Base-by-base conservation (phyloP, 768 basidiomycete species). In the Rhodosporidiobolus odoratus region DNA sequence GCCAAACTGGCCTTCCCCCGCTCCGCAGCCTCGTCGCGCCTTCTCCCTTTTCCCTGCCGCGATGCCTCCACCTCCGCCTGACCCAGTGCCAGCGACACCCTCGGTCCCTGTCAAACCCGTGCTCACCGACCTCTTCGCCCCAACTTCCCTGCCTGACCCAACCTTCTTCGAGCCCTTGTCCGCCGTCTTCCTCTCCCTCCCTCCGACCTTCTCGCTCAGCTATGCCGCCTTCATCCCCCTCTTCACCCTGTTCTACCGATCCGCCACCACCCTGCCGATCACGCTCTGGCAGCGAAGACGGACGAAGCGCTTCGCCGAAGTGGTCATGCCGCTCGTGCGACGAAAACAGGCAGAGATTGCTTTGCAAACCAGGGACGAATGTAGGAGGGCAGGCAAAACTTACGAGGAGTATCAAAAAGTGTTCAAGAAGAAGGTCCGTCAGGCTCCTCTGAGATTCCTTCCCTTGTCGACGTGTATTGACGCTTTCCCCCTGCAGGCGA, bases 281-380 rank as follows among this genome's bases (percentile, higher is more conserved):
- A 77, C 78, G 12, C 37, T 80, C 17, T 81, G 81, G 81, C 78
- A 80, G 60, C 68, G 79, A 16, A 37, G 59, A 21, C 62, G 79
- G 23, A 71, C 76, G 12, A 52, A 69, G 21, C 58, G 75, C 41
- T 74, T 77, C 4, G 62, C 69, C n/a, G 76, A 77, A 37, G 47
- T 78, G 15, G 80, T 81, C 17, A 45, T 69, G 23, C 81, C 81
- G 3, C 68, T 74, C 37, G 72, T 81, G 63, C 74, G 61, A 47
- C 50, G n/a, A 59, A 75, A 52, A 79, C 79, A 66, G 72, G 52
- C 21, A 27, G 47, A 32, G n/a, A 43, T 80, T 37, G 79, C 78
- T 15, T 62, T 75, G n/a, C 25, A 65, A 38, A 63, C 79, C 2
- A 69, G 75, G 4, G 72, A 65, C 43, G 79, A 80, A 41, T 78